Evolutionary conservation across 495 filamentous ascomycete genomes (phyloP), one percentile per base, ranked within the genome.

Genomic region (Aspergillus sclerotiicarbonarius): DNA sequence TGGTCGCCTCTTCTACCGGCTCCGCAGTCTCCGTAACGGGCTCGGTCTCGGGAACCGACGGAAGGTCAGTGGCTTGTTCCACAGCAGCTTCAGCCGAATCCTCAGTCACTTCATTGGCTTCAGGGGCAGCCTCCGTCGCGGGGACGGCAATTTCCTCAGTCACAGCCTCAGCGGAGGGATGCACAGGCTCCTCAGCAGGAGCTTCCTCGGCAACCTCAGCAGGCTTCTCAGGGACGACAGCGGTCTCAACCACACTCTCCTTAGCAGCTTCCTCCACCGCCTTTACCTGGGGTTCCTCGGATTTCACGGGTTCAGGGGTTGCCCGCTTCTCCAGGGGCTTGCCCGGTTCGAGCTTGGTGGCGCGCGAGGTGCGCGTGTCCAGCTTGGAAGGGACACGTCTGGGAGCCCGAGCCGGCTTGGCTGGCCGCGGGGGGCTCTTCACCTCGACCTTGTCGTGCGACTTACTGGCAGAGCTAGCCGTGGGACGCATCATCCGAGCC

Each of bases 401-500:
- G 16, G 61, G 54, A 31, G 58, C 49, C 10, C 50, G 59, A 33
- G 60, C 51, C 15, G 58, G 44, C 33, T 67, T 67, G 12, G 63
- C 39, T 8, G 63, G 31, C 57, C 64, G 78, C 15, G 71, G 68
- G 18, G 71, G 72, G 48, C 67, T 71, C 63, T 72, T 80, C 18
- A 62, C 54, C n/a, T 83, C 80, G 1, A 79, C 66, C 70, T 90
- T 92, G 2, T 92, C 90, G 16, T 88, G 80, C 0, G 84, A 81
- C 72, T 93, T 96, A 67, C 81, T 88, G 6, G 89, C 82, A 31
- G 88, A 92, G 56, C 84, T 84, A 20, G 88, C 84, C 8, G 92
- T 97, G 4, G 91, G 92, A 10, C 91, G 84, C 90, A 91, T 96
- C 92, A 97, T 96, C 56, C 92, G 80, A 8, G 89, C 90, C 15